These are phyloP conservation scores for Veloboletus limbatus DNA, from an alignment of 1,284 basidiomycete genomes.

Conservation along the genomic window DNA sequence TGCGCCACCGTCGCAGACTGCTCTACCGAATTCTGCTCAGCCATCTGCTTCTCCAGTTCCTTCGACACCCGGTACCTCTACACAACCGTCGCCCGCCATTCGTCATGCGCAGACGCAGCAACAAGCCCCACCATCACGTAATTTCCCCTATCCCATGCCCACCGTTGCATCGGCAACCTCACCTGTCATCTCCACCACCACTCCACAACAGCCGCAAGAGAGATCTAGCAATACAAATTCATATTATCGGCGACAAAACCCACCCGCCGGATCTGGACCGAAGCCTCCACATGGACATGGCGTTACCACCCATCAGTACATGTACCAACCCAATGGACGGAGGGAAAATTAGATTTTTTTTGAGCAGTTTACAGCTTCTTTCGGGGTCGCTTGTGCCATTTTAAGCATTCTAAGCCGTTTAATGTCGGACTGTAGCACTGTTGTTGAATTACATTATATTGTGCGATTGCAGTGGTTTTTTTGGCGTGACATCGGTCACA, in stretches of 20 bases:
- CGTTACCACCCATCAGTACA: slow-evolving; percentile 41
- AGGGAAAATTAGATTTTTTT: slow-evolving; percentile 23
- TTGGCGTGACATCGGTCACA: slow-evolving; percentile 26
- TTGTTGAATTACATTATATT: slow-evolving; percentile 19
- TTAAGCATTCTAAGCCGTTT: slow-evolving; percentile 6
- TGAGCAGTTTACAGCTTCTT: slow-evolving; percentile 1
- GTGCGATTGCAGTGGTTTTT: slow-evolving; percentile 1
- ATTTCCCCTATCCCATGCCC: slow-evolving; percentile 47
- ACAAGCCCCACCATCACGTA: slow-evolving; percentile 25
- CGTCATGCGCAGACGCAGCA: slow-evolving; percentile 34
- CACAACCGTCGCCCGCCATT: slow-evolving; percentile 32
- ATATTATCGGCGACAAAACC: slow-evolving; percentile 40
- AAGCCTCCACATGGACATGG: slow-evolving; percentile 34
- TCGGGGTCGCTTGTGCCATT: slow-evolving; percentile 4
- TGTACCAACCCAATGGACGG: slow-evolving; percentile 44
- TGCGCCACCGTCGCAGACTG: slow-evolving; percentile 20
- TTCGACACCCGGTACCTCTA: slow-evolving; percentile 33
- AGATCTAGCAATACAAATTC: slow-evolving; percentile 24
- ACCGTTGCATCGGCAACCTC: slow-evolving; percentile 41
- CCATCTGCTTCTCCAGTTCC: slow-evolving; percentile 31
- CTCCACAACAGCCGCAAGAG: slow-evolving; percentile 32
- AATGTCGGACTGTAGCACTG: slow-evolving; percentile 6
- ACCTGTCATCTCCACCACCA: slow-evolving; percentile 35
- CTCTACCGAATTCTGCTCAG: slow-evolving; percentile 20
- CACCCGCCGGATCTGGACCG: slow-evolving; percentile 25